Conservation (phyloP, 2,329 filamentous ascomycete genomes). For the Hirsutella minnesotensis region DNA sequence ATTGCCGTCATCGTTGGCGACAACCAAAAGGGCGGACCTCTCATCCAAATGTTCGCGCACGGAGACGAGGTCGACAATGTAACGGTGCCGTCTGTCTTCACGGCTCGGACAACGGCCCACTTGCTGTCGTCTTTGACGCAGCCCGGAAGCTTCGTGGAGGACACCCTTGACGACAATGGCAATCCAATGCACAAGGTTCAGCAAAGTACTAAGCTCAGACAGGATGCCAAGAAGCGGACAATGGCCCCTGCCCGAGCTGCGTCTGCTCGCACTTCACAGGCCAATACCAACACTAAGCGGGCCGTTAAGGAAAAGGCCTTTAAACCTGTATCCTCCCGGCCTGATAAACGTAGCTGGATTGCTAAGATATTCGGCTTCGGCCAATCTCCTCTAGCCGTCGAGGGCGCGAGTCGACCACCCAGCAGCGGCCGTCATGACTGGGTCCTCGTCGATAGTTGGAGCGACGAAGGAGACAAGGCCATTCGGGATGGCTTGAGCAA, state of each 20-base stretch:
- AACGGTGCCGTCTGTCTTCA: conserved; percentile 89
- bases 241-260: conserved; percentile 16
- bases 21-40: conserved; percentile 73
- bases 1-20: conserved; percentile 89
- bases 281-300: conserved; percentile 14
- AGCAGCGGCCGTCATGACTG: conserved; percentile 65
- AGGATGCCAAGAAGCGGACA: conserved; percentile 22
- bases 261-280: conserved; percentile 3
- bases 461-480: conserved; percentile 37
- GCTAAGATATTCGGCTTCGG: conserved; percentile 27
- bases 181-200: conserved; percentile 43
- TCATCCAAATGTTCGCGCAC: conserved; percentile 97
- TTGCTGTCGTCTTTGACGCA: conserved; percentile 80
- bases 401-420: conserved; percentile 52
- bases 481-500: conserved; percentile 27
- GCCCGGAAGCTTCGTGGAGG: conserved; percentile 50
- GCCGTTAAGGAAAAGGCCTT: conserved; percentile 12
- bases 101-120: conserved; percentile 87
- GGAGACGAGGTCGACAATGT: conserved; percentile 85
- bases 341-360: conserved; percentile 28
- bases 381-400: conserved; percentile 15
- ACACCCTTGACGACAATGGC: conserved; percentile 47
- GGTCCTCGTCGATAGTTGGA: conserved; percentile 57
- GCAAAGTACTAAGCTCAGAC: conserved; percentile 26
- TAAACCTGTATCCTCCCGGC: conserved; percentile 8